Base-by-base conservation (phyloP, 805 yeast species). In the Nakazawaea populi region DNA sequence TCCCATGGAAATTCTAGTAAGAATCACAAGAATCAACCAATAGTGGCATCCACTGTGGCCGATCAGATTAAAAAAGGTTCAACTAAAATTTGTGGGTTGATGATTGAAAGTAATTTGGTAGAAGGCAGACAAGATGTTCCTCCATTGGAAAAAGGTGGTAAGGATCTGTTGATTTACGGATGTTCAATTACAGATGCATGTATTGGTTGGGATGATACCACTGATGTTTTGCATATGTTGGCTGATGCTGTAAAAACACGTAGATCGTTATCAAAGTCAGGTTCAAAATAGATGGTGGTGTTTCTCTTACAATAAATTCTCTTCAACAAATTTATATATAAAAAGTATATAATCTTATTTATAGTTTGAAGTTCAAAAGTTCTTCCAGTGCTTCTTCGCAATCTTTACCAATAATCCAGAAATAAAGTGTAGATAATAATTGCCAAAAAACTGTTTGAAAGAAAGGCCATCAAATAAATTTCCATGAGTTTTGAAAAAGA, bases 131-230 rank as follows among this genome's bases (percentile, higher is more conserved):
- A 94, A 75, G 83, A 87, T 62, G 90, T 90, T 54, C 91, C 92
- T 52, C 79, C 88, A 44, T 64, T 68, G 10, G 75, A 70, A 41
- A 73, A 80, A 52, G 85, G 83, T 48, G 96, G 96, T 49, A 85
- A 85, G 64, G 76, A 75, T 49, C 80, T 75, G 27, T 79, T 92
- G 70, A 80, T 86, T 63, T 92, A 92, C 71, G 99, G 99, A 55
- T 88, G 90, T 56, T 87, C 96, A 32, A 90, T 92, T 61, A 92
- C 99, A n/a, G 99, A 92, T 69, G 96, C 97, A 34, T 92, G 99
- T 76, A 90, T 92, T 54, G 79, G 89, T 54, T 89, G 96, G 89
- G 94, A 87, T 49, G 74, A 82, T 46, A 92, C 99, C 14, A 92
- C 76, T 46, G 70, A 67, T 29, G 92, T 89, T 50, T 75, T 92